These are phyloP conservation scores for Trypanosoma brucei DNA, from an alignment of 208 protist species.

Conservation along the genomic window DNA sequence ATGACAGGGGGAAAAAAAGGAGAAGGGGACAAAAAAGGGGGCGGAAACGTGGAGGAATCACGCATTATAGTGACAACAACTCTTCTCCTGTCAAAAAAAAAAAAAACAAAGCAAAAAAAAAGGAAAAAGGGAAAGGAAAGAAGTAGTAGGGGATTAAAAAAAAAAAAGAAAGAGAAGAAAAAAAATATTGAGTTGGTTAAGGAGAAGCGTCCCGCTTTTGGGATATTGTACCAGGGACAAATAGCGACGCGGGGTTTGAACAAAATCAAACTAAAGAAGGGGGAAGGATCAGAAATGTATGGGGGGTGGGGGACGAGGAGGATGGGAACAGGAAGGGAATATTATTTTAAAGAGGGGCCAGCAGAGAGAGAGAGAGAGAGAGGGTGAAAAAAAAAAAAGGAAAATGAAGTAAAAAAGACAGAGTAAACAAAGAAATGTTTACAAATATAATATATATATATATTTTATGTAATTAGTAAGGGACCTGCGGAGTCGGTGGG, in stretches of 20 bases:
- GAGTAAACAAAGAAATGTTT: too few species aligned
- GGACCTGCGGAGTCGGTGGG: too few species aligned
- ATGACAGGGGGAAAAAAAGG: too few species aligned
- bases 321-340: not conserved
- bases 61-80: not conserved
- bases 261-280: slow-evolving; percentile 4
- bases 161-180: not conserved
- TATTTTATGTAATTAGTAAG: too few species aligned
- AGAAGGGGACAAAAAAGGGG: too few species aligned
- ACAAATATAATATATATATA: too few species aligned
- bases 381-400: not conserved
- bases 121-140: not conserved
- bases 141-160: not conserved
- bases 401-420: not conserved
- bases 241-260: not conserved
- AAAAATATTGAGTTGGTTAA: too few species aligned
- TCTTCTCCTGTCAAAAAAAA: too few species aligned
- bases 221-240: too few species aligned
- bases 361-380: not conserved
- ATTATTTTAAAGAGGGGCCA: not conserved
- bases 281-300: not conserved
- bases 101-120: not conserved
- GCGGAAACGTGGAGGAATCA: not conserved
- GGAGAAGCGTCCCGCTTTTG: too few species aligned
- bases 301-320: not conserved